These are phyloP conservation scores for Fagus sylvatica DNA, from an alignment of 306 rosid genomes.

Conservation along the genomic window DNA sequence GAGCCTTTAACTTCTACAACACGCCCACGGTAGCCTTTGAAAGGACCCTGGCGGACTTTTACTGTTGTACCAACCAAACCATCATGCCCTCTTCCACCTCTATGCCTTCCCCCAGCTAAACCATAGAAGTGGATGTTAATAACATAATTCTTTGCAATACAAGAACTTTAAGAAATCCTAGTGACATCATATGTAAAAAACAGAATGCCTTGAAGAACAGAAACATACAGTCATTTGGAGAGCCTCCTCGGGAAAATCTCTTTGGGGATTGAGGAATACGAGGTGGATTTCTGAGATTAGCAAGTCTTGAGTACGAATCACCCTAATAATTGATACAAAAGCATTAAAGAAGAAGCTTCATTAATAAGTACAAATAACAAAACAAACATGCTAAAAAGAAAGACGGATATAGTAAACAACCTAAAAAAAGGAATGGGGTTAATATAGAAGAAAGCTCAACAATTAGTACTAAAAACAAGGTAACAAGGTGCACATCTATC, in stretches of 20 bases:
- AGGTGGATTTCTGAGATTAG: conserved; percentile 33
- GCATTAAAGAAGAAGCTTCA: conserved; percentile 15
- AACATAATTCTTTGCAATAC: no score
- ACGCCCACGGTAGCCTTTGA: conserved; percentile 94
- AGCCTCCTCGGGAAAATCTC: conserved; percentile 53
- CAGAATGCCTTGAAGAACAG: no score
- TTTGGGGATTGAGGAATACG: conserved; percentile 77
- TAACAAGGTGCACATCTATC: not conserved
- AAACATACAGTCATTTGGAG: no score
- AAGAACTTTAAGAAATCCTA: no score
- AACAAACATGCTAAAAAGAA: not conserved
- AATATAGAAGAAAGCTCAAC: conserved; percentile 13
- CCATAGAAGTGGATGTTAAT: no score
- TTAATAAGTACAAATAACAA: not conserved
- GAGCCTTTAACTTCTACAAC: conserved; percentile 79
- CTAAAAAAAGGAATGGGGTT: not conserved
- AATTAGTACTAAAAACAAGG: no score
- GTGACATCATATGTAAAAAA: no score
- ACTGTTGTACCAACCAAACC: conserved; percentile 78
- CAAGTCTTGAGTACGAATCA: no score
- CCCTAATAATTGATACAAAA: not conserved
- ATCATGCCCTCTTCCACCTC: conserved; percentile 51
- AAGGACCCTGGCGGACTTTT: conserved; percentile 82
- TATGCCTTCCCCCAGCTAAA: no score
- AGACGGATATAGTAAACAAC: not conserved